Base-by-base conservation (phyloP, 2,329 filamentous ascomycete species). In the Botrytis fabae region DNA sequence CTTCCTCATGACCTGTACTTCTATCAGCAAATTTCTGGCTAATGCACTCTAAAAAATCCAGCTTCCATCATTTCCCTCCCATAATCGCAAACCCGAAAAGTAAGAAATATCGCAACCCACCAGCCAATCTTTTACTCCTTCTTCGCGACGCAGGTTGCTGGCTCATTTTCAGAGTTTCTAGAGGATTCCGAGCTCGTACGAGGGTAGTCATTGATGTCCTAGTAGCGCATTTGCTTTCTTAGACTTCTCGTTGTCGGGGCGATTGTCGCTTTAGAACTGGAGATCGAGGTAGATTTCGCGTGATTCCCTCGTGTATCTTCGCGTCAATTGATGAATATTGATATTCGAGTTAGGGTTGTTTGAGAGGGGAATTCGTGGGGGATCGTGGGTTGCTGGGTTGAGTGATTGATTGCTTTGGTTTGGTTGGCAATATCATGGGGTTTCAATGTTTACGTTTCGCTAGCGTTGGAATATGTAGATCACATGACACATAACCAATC, bases 161-260 rank as follows among this genome's bases (percentile, higher is more conserved):
- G 83, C 88, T 89, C 89, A 91, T 91, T 86, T 88, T 91, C 86
- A 90, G 85, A 82, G 88, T 84, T 88, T 90, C 85, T 83, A 91
- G 85, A 84, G 88, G 87, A 83, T 86, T 86, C 81, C 88, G 88
- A 81, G 86, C 87, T 83, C 86, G 86, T 82, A 91, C 85, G 59
- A 91, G 85, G 82, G 89, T 91, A 89, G 89, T 91, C 89, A 91
- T 91, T 88, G 88, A 90, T 87, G 69, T 76, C 73, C 73, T 61
- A 70, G 76, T 61, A 74, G 78, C 75, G 75, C 79, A 81, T 80
- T 75, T 76, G 78, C 72, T 76, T 70, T 63, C 70, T 73, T 48
- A 73, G 69, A 73, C 71, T 65, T 51, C 54, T 72, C 65, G 66
- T 57, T 73, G 65, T 59, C 73, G 44, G 70, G 71, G 54, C 35